A percentile compares a stretch with the other conserved stretches of the same genome.
phyloP scores from a whole-genome alignment of 2,329 filamentous ascomycete genomes.

The Camillea tinctor region DNA sequence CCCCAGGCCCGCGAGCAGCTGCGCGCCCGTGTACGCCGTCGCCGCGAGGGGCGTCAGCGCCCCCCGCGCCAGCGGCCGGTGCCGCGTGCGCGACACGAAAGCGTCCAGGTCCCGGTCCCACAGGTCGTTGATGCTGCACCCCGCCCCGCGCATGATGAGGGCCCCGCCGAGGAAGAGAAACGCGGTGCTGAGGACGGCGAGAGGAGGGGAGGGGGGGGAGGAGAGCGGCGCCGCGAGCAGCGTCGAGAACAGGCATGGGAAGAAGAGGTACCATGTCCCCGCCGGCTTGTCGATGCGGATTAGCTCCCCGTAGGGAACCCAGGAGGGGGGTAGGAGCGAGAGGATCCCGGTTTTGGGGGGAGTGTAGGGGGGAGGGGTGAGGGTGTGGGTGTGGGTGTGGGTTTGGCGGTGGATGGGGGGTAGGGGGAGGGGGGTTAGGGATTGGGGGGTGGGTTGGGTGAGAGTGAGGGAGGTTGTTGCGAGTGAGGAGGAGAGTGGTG shows the following conservation, averaged over 20 bases:
- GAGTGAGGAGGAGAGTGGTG: no score
- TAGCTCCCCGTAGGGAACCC: constrained; percentile 80
- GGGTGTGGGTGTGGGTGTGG: constrained; percentile 22
- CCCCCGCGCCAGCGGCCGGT: constrained; percentile 77
- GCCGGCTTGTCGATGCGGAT: constrained; percentile 78
- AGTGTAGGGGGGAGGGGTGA: constrained; percentile 47
- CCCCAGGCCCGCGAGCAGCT: constrained; percentile 71
- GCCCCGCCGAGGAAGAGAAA: constrained; percentile 74
- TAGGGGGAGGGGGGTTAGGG: constrained; percentile 12
- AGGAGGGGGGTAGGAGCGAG: constrained; percentile 64
- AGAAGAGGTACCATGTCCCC: constrained; percentile 82
- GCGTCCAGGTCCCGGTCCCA: constrained; percentile 88
- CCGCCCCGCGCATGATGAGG: constrained; percentile 81
- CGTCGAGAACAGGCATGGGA: constrained; percentile 82
- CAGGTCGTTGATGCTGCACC: constrained; percentile 87
- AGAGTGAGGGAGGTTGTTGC: constrained; percentile 17
- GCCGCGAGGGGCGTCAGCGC: constrained; percentile 73
- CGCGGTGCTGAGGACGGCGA: constrained; percentile 59
- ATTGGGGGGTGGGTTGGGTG: constrained; percentile 17
- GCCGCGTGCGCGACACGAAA: constrained; percentile 70
- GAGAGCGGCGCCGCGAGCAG: constrained; percentile 72
- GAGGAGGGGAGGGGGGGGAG: constrained; percentile 28
- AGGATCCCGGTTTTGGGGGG: constrained; percentile 71
- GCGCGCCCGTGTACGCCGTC: constrained; percentile 69
- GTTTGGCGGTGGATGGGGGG: constrained; percentile 2